A percentile compares a stretch with the other conserved stretches of the same genome.
phyloP scores from a whole-genome alignment of 768 basidiomycete species.

The Psilocybe tampanensis region DNA sequence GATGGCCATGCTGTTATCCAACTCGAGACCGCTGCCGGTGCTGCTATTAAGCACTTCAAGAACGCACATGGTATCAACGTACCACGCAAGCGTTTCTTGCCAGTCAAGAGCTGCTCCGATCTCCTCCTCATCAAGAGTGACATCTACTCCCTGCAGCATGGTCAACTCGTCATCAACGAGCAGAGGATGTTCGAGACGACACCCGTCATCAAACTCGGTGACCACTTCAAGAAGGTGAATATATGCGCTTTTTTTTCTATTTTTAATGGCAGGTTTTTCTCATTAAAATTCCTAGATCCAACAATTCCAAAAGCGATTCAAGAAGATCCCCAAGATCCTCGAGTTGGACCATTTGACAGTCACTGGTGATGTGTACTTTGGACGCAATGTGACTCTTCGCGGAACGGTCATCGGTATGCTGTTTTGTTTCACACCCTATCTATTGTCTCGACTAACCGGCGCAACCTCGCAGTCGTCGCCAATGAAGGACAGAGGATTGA shows the following conservation, averaged over 20 bases:
- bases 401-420: constrained; percentile 81
- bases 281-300: constrained; percentile 51
- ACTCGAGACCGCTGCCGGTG: constrained; percentile 92
- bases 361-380: constrained; percentile 89
- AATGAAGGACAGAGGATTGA: constrained; percentile 84
- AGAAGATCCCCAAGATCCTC: constrained; percentile 88
- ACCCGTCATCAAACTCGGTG: constrained; percentile 96
- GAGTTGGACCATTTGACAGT: constrained; percentile 96
- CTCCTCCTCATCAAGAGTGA: constrained; percentile 90
- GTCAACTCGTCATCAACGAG: constrained; percentile 84
- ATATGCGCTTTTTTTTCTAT: background rate
- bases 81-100: constrained; percentile 91
- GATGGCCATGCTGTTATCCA: constrained; percentile 86
- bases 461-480: constrained; percentile 54
- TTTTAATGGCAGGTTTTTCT: background rate
- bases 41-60: constrained; percentile 92
- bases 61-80: constrained; percentile 95
- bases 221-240: constrained; percentile 92
- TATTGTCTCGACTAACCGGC: background rate
- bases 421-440: background rate
- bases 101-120: constrained; percentile 87
- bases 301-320: constrained; percentile 94
- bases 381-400: constrained; percentile 80
- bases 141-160: constrained; percentile 89
- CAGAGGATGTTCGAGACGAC: constrained; percentile 82